phyloP scores from a whole-genome alignment of 2,329 filamentous ascomycete species.

The Biscogniauxia mediterranea region DNA sequence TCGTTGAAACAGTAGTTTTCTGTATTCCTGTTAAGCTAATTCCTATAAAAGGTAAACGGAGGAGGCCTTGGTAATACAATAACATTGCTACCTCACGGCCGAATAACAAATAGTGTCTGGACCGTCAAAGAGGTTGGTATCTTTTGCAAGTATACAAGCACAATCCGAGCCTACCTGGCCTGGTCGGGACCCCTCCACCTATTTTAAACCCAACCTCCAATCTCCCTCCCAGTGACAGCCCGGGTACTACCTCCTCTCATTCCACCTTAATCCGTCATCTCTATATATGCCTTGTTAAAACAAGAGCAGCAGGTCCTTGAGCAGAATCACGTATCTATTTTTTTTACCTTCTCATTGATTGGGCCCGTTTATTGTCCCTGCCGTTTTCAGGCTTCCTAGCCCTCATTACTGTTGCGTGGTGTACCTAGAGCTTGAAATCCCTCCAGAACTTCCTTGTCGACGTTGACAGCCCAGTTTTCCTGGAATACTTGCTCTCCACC shows the following conservation, averaged over 20 bases:
- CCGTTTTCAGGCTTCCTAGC: not conserved
- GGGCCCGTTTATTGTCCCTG: not conserved
- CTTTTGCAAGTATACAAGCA: not conserved
- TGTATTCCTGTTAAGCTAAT: too few species aligned
- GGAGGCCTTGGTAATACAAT: not conserved
- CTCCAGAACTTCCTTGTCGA: slow-evolving; percentile 68
- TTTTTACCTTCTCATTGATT: not conserved
- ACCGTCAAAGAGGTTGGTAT: not conserved
- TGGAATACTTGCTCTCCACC: slow-evolving; percentile 68
- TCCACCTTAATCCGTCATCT: not conserved
- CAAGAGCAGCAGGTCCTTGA: too few species aligned
- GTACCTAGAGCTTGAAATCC: slow-evolving; percentile 52
- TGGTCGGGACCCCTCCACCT: not conserved
- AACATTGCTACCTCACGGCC: not conserved
- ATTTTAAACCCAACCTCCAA: not conserved
- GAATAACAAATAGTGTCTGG: not conserved
- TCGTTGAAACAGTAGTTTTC: too few species aligned
- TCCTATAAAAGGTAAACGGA: too few species aligned
- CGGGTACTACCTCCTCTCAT: not conserved
- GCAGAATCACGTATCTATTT: too few species aligned
- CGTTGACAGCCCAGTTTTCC: slow-evolving; percentile 67
- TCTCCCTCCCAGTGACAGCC: not conserved
- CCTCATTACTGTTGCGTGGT: not conserved
- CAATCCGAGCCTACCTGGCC: not conserved
- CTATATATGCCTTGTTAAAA: too few species aligned